Conservation (phyloP, 2,329 filamentous ascomycete genomes). For the Arthrobotrys sinensis region DNA sequence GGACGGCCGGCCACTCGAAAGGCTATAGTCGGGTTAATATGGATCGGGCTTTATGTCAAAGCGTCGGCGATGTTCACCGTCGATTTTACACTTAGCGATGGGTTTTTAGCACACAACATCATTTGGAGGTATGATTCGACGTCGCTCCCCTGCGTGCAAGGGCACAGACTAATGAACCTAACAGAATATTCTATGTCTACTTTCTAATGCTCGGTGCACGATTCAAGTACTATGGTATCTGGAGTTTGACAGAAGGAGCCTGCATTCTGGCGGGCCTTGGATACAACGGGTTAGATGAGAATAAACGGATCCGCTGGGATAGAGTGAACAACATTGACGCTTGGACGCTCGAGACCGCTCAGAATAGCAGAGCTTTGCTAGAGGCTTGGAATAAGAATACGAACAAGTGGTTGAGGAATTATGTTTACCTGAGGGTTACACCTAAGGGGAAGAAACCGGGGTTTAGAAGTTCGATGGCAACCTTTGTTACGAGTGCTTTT, state of each 20-base stretch:
- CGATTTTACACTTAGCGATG: constrained; percentile 75
- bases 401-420: constrained; percentile 95
- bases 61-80: constrained; percentile 79
- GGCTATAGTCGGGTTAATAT: constrained; percentile 79
- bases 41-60: constrained; percentile 84
- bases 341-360: constrained; percentile 86
- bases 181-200: constrained; percentile 80
- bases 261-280: constrained; percentile 95
- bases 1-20: constrained; percentile 87
- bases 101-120: constrained; percentile 79
- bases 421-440: constrained; percentile 94
- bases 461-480: constrained; percentile 93
- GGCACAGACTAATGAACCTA: neutral
- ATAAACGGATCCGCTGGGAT: constrained; percentile 89
- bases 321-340: constrained; percentile 91
- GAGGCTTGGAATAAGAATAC: constrained; percentile 99
- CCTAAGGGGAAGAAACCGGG: constrained; percentile 96
- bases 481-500: constrained; percentile 90
- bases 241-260: constrained; percentile 91
- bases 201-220: constrained; percentile 86
- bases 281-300: constrained; percentile 91
- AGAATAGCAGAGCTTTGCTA: constrained; percentile 93
- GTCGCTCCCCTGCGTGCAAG: neutral
- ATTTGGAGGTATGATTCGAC: constrained; percentile 71
- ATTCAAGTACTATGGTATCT: constrained; percentile 97